Evolutionary conservation across 1,284 basidiomycete genomes (phyloP), one percentile per base, ranked within the genome.

Genomic region (Cutaneotrichosporon arboriforme): DNA sequence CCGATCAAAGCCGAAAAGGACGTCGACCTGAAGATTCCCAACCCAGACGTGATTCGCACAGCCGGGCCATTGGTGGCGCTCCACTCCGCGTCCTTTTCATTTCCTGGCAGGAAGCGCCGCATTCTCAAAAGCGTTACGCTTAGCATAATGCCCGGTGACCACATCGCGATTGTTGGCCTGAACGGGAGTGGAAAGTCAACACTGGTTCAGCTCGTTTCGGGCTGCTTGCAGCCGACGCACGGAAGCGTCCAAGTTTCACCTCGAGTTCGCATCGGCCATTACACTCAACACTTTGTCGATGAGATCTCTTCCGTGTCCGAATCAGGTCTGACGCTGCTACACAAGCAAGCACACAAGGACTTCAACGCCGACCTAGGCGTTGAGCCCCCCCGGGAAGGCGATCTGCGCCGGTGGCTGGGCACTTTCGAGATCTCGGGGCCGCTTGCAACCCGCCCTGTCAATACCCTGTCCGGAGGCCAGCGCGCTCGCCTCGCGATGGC

Each of bases 121-220:
- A 72, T 83, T 26, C 65, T 88, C 36, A 74, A 77, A 49, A 77
- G 78, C 13, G 77, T 86, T 8, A 78, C 75, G 4, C 69, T 87
- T n/a, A 80, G 81, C 17, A 69, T 87, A 26, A 77, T 80, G 12
- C 80, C 80, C 4, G 79, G 80, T 8, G 80, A 80, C 20, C 76
- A 84, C 14, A 75, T 82, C 15, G 84, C 80, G 0, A 70, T 86
- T 17, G 78, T 85, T 8, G 85, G 85, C 0, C 54, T 70, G 61
- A 81, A 81, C 62, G 80, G 80, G 0, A 69, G 76, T 59, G 80
- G 80, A 26, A 86, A 86, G 70, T 82, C 81, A 22, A 87, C 85
- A 0, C 67, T 86, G 1, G 80, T 82, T 51, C 71, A 83, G 53
- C 69, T 84, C 18, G 76, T 86, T 21, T 75, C 81, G 1, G 81